These are phyloP conservation scores for Bryum argenteum DNA, from an alignment of 225 moss, liverwort and hornwort genomes.

Conservation along the genomic window DNA sequence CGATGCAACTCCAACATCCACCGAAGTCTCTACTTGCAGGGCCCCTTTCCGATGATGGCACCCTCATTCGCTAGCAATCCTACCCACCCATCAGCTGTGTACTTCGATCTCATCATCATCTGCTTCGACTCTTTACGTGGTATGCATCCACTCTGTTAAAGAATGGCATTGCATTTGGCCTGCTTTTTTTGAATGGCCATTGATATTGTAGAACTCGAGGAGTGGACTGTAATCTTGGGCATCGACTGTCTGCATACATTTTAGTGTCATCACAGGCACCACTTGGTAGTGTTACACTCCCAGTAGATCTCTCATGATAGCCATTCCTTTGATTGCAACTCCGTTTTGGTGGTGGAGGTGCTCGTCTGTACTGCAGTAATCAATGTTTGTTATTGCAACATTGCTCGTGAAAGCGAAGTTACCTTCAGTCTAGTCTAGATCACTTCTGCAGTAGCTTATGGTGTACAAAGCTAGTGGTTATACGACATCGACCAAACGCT, in stretches of 20 bases:
- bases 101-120: neutral
- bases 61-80: too few species aligned
- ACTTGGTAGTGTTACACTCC: neutral
- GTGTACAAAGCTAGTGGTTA: neutral
- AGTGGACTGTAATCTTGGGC: neutral
- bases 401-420: constrained; percentile 18
- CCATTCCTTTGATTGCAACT: constrained; percentile 4
- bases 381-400: constrained; percentile 14
- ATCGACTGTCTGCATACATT: neutral
- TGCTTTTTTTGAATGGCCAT: constrained; percentile 19
- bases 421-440: neutral
- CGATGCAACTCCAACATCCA: constrained; percentile 55
- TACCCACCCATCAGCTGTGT: too few species aligned
- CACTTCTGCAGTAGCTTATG: neutral
- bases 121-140: constrained; percentile 1
- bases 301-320: constrained; percentile 4
- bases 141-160: constrained; percentile 6
- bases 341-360: constrained; percentile 16
- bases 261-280: constrained; percentile 21
- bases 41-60: constrained; percentile 48
- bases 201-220: constrained; percentile 14
- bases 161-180: constrained; percentile 30
- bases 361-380: constrained; percentile 23
- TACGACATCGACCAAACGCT: neutral
- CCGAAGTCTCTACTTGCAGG: constrained; percentile 53